Evolutionary conservation across 2,329 filamentous ascomycete species (phyloP).

Genomic region (Phyllosticta capitalensis): DNA sequence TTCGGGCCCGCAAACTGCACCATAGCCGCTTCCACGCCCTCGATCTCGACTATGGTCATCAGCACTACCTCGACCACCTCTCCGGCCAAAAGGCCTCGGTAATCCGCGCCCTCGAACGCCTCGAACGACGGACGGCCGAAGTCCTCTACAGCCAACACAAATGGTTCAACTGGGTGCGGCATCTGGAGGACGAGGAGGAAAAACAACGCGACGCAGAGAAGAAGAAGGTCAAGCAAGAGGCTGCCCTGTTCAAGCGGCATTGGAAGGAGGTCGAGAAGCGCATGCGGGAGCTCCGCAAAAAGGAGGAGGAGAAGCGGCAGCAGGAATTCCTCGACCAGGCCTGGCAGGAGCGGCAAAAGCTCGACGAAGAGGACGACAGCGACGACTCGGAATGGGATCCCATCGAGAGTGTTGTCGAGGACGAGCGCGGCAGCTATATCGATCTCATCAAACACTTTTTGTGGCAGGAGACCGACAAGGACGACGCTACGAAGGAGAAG

Average conservation of each 20-base stretch:
- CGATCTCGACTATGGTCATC: constrained; percentile 36
- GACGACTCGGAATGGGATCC: constrained; percentile 39
- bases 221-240: constrained; percentile 41
- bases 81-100: constrained; percentile 29
- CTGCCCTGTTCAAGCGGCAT: constrained; percentile 39
- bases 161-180: constrained; percentile 40
- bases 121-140: constrained; percentile 34
- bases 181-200: constrained; percentile 39
- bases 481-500: constrained; percentile 2
- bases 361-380: constrained; percentile 18
- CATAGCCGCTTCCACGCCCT: constrained; percentile 35
- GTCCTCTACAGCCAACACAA: constrained; percentile 38
- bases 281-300: constrained; percentile 28
- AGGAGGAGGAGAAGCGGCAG: constrained; percentile 35
- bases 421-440: constrained; percentile 36
- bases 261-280: constrained; percentile 36
- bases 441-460: constrained; percentile 38
- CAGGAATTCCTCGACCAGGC: constrained; percentile 36
- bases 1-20: constrained; percentile 34
- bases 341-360: constrained; percentile 32
- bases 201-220: constrained; percentile 38
- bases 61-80: constrained; percentile 31
- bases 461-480: constrained; percentile 25
- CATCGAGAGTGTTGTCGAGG: constrained; percentile 38
- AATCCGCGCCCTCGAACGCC: constrained; percentile 32